Base-by-base conservation (phyloP, 192 early-diverging fungal genomes). In the Oehlia diaphana region DNA sequence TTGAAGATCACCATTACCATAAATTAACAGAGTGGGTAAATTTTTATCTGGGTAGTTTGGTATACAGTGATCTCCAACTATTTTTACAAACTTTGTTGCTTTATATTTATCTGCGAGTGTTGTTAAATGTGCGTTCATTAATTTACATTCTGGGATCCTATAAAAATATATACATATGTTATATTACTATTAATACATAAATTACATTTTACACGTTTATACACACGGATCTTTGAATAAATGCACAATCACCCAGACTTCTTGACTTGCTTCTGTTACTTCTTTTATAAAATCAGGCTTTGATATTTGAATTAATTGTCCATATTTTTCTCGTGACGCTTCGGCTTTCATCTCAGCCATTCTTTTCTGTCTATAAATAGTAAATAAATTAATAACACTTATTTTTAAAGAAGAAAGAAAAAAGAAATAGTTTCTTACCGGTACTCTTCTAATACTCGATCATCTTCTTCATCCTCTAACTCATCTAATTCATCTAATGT, bases 61-160 rank as follows among this genome's bases (percentile, higher is more conserved):
- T 79, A 99, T 97, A 86, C 96, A 97, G 79, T 96, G 94, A 77
- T 95, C 94, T 12, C 92, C 94, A 28, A 96, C 87, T 79, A 98
- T 98, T 81, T 97, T 97, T 64, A 94, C 77, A 86, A 99, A 99
- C 87, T 99, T 99, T 74, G 93, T 94, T 6, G 94, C 89, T 33
- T 90, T 91, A 86, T 98, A 92, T 83, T 90, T 89, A 47, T 77
- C 72, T 3, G 95, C 95, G 12, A 97, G 82, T 74, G 88, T 88
- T 21, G 91, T 89, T 65, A 99, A 84, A 77, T 92, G 88, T 39
- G 87, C 87, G 76, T 91, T 91, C 89, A 99, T 88, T 58, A 99
- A 86, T 82, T 93, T 93, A 84, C 95, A 97, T 31, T 91, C 89
- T 7, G 94, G 95, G 37, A 97, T 86, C 53, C 92, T 91, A 77